phyloP scores from a whole-genome alignment of 2,329 filamentous ascomycete genomes.

The Monilinia polystroma region DNA sequence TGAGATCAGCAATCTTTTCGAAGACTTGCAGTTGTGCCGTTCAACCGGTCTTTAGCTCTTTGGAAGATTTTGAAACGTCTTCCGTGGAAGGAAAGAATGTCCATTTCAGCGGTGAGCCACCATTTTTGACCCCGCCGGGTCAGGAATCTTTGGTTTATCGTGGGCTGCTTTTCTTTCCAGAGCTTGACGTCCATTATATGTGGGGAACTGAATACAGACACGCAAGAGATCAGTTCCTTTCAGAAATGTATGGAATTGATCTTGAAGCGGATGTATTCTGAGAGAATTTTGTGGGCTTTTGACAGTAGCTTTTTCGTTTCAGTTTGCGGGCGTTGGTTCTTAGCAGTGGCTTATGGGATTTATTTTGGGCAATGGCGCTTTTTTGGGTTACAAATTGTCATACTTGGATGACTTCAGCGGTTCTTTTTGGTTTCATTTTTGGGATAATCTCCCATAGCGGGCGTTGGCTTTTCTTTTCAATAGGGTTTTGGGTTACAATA shows the following conservation, averaged over 20 bases:
- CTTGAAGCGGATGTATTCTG: background rate
- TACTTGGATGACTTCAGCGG: background rate
- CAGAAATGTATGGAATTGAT: slow-evolving; percentile 9
- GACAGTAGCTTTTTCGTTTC: too few species aligned
- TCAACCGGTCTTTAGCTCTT: slow-evolving; percentile 10
- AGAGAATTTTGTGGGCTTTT: background rate
- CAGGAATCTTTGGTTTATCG: background rate
- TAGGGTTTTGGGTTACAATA: too few species aligned
- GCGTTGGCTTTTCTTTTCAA: background rate
- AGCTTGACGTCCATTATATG: slow-evolving; percentile 9
- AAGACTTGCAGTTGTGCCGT: background rate
- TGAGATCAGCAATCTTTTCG: slow-evolving; percentile 7
- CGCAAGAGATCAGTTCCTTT: background rate
- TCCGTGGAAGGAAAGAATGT: background rate
- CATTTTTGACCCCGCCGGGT: background rate
- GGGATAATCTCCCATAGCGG: background rate
- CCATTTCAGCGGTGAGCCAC: background rate
- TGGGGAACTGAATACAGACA: background rate
- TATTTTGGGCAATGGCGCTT: background rate
- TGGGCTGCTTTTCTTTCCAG: slow-evolving; percentile 4
- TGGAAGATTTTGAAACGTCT: background rate
- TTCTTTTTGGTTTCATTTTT: background rate
- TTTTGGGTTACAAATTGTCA: background rate
- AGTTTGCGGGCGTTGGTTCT: background rate
- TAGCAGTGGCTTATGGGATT: background rate